A percentile compares a stretch with the other conserved stretches of the same genome.
Evolutionary conservation across 2,329 filamentous ascomycete species (phyloP).

Genomic region (Arthrinium phaeospermum): DNA sequence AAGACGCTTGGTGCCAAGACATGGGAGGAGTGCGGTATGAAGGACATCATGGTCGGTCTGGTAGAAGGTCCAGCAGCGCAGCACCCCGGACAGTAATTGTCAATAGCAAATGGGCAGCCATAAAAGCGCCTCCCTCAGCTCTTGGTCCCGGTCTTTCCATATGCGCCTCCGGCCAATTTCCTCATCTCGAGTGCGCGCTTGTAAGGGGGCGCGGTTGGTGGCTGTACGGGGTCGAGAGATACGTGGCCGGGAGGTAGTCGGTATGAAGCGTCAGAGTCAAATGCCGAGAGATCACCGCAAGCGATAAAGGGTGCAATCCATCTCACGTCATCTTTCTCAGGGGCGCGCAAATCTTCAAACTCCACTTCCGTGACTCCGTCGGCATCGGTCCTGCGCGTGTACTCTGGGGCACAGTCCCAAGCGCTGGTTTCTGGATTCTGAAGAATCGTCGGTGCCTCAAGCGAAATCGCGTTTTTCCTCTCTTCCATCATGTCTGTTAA

Average conservation of each 20-base stretch:
- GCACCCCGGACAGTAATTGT: slow-evolving; percentile 21
- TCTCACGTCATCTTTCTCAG: slow-evolving; percentile 52
- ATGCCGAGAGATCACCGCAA: slow-evolving; percentile 94
- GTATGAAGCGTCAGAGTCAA: slow-evolving; percentile 95
- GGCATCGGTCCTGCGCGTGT: slow-evolving; percentile 29
- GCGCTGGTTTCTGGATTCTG: slow-evolving; percentile 52
- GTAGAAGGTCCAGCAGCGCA: slow-evolving; percentile 33
- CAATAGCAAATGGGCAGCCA: not conserved
- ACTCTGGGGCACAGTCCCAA: slow-evolving; percentile 44
- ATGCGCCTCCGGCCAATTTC: slow-evolving; percentile 75
- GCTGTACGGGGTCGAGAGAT: slow-evolving; percentile 89
- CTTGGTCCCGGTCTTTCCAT: slow-evolving; percentile 68
- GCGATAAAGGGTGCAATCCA: slow-evolving; percentile 97
- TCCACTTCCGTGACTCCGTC: slow-evolving; percentile 53
- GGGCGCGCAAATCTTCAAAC: slow-evolving; percentile 52
- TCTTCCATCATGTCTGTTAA: slow-evolving; percentile 56
- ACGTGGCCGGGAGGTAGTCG: slow-evolving; percentile 84
- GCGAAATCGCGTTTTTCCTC: slow-evolving; percentile 46
- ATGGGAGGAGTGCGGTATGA: slow-evolving; percentile 51
- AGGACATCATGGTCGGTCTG: slow-evolving; percentile 39
- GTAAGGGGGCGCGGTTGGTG: slow-evolving; percentile 94
- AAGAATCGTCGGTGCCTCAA: slow-evolving; percentile 48
- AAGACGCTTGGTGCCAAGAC: slow-evolving; percentile 52
- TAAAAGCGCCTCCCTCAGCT: slow-evolving; percentile 28
- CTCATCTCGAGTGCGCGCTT: slow-evolving; percentile 87